A percentile compares a stretch with the other conserved stretches of the same genome.
Conservation (phyloP, 768 basidiomycete species). For the Sarcomyxa edulis region DNA sequence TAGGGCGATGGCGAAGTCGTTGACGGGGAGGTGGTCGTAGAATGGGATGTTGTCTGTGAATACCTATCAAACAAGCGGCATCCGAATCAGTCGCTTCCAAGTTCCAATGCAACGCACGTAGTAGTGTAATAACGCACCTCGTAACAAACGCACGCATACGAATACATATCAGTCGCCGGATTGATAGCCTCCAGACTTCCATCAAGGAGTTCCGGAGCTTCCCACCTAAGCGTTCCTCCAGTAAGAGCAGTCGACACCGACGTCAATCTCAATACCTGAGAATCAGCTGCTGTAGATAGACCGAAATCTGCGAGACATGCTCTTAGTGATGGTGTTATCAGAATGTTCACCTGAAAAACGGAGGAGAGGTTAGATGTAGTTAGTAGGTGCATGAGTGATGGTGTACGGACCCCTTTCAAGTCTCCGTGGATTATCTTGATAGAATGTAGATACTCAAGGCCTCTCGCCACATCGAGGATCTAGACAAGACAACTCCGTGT, state of each 20-base stretch:
- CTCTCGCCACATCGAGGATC: slow-evolving; percentile 19
- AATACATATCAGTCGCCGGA: slow-evolving; percentile 21
- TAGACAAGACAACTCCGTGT: slow-evolving; percentile 2
- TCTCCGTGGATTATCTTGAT: slow-evolving; percentile 24
- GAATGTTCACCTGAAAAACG: slow-evolving; percentile 18
- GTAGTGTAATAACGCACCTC: no score
- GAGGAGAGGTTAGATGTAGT: background rate
- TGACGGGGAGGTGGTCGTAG: slow-evolving; percentile 9
- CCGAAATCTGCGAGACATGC: slow-evolving; percentile 24
- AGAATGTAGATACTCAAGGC: slow-evolving; percentile 21
- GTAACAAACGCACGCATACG: slow-evolving; percentile 21
- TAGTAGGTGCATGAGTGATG: background rate
- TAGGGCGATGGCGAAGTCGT: slow-evolving; percentile 13
- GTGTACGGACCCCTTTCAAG: slow-evolving; percentile 20
- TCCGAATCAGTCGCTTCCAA: background rate
- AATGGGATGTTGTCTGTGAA: slow-evolving; percentile 17
- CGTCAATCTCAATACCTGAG: no score
- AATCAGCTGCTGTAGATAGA: slow-evolving; percentile 16
- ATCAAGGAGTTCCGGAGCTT: slow-evolving; percentile 20
- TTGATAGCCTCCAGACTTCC: slow-evolving; percentile 9
- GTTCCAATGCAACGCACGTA: background rate
- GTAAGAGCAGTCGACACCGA: slow-evolving; percentile 8
- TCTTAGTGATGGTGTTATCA: slow-evolving; percentile 16
- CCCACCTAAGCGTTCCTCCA: slow-evolving; percentile 20
- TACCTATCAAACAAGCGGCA: no score